Percentiles rank a stretch among this genome's conserved stretches.
phyloP scores from a whole-genome alignment of 495 filamentous ascomycete genomes.

The Aspergillus wentii region DNA sequence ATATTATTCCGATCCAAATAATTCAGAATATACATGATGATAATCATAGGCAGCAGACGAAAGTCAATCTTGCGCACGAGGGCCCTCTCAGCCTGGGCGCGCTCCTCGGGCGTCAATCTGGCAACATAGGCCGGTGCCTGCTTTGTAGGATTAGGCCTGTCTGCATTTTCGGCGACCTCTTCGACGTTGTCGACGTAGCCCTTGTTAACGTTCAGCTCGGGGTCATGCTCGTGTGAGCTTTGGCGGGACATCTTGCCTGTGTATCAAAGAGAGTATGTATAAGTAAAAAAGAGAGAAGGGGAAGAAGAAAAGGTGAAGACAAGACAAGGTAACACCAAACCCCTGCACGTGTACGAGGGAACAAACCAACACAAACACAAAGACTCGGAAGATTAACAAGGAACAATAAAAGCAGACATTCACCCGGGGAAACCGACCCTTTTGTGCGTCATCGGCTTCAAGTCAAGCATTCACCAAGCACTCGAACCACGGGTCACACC shows the following conservation, averaged over 20 bases:
- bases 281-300: background rate
- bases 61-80: constrained; percentile 63
- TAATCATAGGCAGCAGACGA: constrained; percentile 55
- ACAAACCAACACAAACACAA: no score
- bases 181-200: constrained; percentile 59
- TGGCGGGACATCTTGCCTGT: constrained; percentile 19
- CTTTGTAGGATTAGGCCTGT: constrained; percentile 25
- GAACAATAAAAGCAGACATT: no score
- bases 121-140: constrained; percentile 49
- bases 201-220: constrained; percentile 41
- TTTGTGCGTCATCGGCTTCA: no score
- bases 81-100: constrained; percentile 38
- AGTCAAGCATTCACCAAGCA: no score
- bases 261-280: constrained; percentile 2
- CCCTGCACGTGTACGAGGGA: no score
- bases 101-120: constrained; percentile 45
- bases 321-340: no score
- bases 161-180: constrained; percentile 22
- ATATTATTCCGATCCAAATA: constrained; percentile 71
- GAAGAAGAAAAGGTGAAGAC: constrained; percentile 20
- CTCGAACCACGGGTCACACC: no score
- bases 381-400: no score
- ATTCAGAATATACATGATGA: constrained; percentile 76
- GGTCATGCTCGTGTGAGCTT: constrained; percentile 17
- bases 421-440: no score